A percentile compares a stretch with the other conserved stretches of the same genome.
Conservation (phyloP, 2,329 filamentous ascomycete genomes). For the Fusarium succisae region DNA sequence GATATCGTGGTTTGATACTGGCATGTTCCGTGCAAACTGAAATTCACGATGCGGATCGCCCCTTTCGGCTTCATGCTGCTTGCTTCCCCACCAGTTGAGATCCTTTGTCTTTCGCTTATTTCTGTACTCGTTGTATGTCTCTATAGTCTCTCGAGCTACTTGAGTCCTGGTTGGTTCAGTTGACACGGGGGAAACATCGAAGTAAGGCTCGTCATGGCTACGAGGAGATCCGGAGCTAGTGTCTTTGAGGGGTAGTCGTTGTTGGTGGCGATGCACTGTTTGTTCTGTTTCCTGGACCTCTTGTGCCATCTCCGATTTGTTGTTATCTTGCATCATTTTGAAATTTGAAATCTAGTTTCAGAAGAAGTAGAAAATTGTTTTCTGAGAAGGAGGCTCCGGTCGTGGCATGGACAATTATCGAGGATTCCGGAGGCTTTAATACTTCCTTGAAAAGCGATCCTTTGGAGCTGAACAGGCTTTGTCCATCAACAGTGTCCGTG, state of each 20-base stretch:
- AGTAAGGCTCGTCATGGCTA: background rate
- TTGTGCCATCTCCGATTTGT: background rate
- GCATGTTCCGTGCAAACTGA: conserved; percentile 5
- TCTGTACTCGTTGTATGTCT: background rate
- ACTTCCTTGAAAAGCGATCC: background rate
- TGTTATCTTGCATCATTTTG: background rate
- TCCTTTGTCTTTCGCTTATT: background rate
- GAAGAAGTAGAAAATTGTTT: background rate
- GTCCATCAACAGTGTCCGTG: background rate
- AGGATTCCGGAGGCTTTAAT: background rate
- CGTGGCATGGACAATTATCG: background rate
- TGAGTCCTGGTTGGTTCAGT: background rate
- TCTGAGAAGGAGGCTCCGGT: background rate
- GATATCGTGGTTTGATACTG: conserved; percentile 6
- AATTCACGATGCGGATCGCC: conserved; percentile 20
- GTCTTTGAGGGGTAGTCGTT: background rate
- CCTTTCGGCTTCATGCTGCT: background rate
- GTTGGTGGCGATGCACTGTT: background rate
- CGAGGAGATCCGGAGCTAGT: background rate
- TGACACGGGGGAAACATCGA: background rate
- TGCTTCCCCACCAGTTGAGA: conserved; percentile 8
- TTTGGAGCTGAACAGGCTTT: background rate
- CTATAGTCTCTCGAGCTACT: background rate
- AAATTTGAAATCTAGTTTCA: background rate
- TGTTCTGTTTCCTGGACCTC: background rate